A percentile compares a stretch with the other conserved stretches of the same genome.
phyloP scores from a whole-genome alignment of 495 filamentous ascomycete species.

The Corynascus novoguineensis region DNA sequence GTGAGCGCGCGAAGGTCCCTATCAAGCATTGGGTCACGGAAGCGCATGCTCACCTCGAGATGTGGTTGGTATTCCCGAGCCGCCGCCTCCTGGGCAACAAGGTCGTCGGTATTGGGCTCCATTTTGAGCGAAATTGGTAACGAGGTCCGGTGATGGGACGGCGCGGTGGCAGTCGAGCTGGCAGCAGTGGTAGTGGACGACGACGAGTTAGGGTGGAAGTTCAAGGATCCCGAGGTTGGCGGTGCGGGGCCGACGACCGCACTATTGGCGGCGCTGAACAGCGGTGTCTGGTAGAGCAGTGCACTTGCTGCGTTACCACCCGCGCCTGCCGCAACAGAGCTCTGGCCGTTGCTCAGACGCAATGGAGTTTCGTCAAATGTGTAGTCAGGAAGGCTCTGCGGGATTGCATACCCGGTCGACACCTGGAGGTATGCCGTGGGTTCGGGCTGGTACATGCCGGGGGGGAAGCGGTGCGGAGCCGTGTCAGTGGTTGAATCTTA shows the following conservation, averaged over 20 bases:
- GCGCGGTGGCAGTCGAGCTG: constrained; percentile 21
- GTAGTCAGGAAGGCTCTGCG: constrained; percentile 40
- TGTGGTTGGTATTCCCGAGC: constrained; percentile 61
- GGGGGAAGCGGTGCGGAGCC: background rate
- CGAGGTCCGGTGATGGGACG: constrained; percentile 18
- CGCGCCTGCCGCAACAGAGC: constrained; percentile 17
- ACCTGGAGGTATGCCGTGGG: constrained; percentile 42
- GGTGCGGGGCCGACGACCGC: constrained; percentile 30
- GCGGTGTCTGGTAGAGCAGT: constrained; percentile 22
- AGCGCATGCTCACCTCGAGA: constrained; percentile 48
- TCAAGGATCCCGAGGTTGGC: constrained; percentile 23
- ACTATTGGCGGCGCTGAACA: constrained; percentile 27
- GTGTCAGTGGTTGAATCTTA: constrained; percentile 1
- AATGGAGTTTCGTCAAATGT: constrained; percentile 40
- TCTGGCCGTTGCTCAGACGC: constrained; percentile 26
- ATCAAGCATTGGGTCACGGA: background rate
- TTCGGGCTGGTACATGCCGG: constrained; percentile 53
- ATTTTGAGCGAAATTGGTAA: constrained; percentile 33
- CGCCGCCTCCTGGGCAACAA: constrained; percentile 50
- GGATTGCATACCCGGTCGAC: constrained; percentile 34
- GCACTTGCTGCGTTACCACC: constrained; percentile 17
- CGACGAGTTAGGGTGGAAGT: constrained; percentile 24
- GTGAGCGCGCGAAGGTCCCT: constrained; percentile 12
- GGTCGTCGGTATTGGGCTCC: constrained; percentile 35
- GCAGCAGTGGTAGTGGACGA: constrained; percentile 23